These are phyloP conservation scores for Rhizopus sp. DNA, from an alignment of 371 early-diverging fungal species.

Conservation along the genomic window DNA sequence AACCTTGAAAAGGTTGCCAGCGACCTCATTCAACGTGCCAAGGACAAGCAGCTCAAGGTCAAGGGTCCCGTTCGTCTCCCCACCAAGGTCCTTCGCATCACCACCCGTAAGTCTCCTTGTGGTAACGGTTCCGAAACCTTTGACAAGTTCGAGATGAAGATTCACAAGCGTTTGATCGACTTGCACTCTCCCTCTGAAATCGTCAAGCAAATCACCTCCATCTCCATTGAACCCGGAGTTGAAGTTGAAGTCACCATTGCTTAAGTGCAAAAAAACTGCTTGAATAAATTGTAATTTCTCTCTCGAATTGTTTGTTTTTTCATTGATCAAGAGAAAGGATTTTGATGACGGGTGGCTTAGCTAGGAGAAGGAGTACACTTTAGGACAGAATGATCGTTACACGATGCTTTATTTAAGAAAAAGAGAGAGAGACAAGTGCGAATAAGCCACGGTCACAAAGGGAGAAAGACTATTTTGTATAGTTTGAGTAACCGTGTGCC, in stretches of 20 bases:
- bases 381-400: no score
- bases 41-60: slow-evolving; percentile 97
- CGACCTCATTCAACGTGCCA: slow-evolving; percentile 96
- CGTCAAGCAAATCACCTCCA: slow-evolving; percentile 99
- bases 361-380: no score
- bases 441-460: no score
- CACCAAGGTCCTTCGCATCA: slow-evolving; percentile 97
- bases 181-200: slow-evolving; percentile 98
- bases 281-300: no score
- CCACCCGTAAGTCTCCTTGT: slow-evolving; percentile 99
- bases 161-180: slow-evolving; percentile 99
- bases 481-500: no score
- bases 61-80: slow-evolving; percentile 99
- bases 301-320: background rate
- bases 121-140: slow-evolving; percentile 99
- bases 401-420: no score
- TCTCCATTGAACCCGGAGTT: slow-evolving; percentile 98
- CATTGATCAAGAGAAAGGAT: no score
- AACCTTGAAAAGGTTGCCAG: slow-evolving; percentile 98
- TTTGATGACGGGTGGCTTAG: no score
- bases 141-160: slow-evolving; percentile 97
- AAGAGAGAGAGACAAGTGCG: no score
- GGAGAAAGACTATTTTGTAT: no score
- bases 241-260: slow-evolving; percentile 99
- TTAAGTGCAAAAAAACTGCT: slow-evolving; percentile 35